Evolutionary conservation across 2,329 filamentous ascomycete species (phyloP).

Genomic region (Thermoascus crustaceus): DNA sequence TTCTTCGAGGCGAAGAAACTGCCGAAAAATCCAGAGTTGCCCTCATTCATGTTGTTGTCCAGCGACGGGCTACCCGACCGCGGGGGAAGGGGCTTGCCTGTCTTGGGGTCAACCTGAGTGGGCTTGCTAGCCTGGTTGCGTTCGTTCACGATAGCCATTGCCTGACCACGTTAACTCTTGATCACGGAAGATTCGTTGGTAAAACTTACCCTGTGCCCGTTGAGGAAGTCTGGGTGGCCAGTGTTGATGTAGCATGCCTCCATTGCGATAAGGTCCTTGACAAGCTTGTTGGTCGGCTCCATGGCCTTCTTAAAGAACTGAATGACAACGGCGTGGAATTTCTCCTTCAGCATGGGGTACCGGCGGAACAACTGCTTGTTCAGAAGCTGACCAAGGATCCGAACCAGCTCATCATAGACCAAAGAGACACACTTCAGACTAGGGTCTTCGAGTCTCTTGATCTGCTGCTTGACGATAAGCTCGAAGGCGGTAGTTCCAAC

Average conservation of each 20-base stretch:
- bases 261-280: slow-evolving; percentile 87
- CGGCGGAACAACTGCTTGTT: slow-evolving; percentile 83
- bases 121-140: slow-evolving; percentile 74
- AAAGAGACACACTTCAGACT: slow-evolving; percentile 95
- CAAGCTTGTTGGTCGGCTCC: slow-evolving; percentile 96
- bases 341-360: slow-evolving; percentile 93
- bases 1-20: slow-evolving; percentile 99
- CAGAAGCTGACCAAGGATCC: slow-evolving; percentile 84
- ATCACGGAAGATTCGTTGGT: background rate
- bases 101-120: slow-evolving; percentile 95
- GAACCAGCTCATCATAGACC: slow-evolving; percentile 94
- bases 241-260: slow-evolving; percentile 98
- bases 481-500: slow-evolving; percentile 98
- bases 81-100: slow-evolving; percentile 82
- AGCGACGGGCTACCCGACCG: slow-evolving; percentile 70
- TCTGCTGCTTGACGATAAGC: slow-evolving; percentile 96
- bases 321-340: slow-evolving; percentile 88
- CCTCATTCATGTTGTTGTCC: slow-evolving; percentile 45
- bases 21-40: slow-evolving; percentile 82
- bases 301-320: slow-evolving; percentile 96
- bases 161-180: slow-evolving; percentile 39
- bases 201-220: slow-evolving; percentile 69
- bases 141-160: slow-evolving; percentile 97
- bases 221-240: slow-evolving; percentile 93
- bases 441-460: slow-evolving; percentile 90